Evolutionary conservation across 768 basidiomycete genomes (phyloP), one percentile per base, ranked within the genome.

Genomic region (Rhizopogon salebrosus): DNA sequence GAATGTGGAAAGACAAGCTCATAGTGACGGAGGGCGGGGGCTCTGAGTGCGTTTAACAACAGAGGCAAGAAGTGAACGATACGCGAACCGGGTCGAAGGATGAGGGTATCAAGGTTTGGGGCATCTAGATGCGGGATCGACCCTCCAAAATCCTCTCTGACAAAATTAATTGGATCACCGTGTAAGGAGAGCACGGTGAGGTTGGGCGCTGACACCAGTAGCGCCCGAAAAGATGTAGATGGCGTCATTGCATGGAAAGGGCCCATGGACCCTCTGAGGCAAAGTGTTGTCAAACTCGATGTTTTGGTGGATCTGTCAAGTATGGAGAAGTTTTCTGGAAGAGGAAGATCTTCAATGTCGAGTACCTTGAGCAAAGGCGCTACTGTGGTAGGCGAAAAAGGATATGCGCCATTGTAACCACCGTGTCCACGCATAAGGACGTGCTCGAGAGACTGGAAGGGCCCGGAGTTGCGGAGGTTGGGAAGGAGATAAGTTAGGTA

Each of bases 1-100:
- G 64, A 67, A 41, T 62, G 62, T 2, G 61, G 58, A 24, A 67
- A 64, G 36, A 69, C 54, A 7, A 67, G 63, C 29, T 67, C 65
- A n/a, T 64, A 67, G 20, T 67, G 57, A 42, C 59, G 62, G n/a
- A 67, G 55, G 11, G 57, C 54, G 2, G 63, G 67, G 0, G 67
- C 67, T 22, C 58, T 55, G 22, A 67, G 62, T 23, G 61, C 61
- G 6, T 67, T 56, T 26, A 64, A 55, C 14, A 63, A 62, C 29
- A 64, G 61, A 45, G 66, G 64, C 49, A 64, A 57, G 52, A 60
- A 69, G 20, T 63, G 64, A 5, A 63, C 59, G 31, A 64, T 67
- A 31, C 68, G 48, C 35, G 64, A 58, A 7, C 63, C 58, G 0
- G 67, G 59, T 22, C 63, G 67, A 40, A 67, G 57, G 41, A 69